phyloP scores from a whole-genome alignment of 2,329 filamentous ascomycete genomes.

The Trichoderma sp. region DNA sequence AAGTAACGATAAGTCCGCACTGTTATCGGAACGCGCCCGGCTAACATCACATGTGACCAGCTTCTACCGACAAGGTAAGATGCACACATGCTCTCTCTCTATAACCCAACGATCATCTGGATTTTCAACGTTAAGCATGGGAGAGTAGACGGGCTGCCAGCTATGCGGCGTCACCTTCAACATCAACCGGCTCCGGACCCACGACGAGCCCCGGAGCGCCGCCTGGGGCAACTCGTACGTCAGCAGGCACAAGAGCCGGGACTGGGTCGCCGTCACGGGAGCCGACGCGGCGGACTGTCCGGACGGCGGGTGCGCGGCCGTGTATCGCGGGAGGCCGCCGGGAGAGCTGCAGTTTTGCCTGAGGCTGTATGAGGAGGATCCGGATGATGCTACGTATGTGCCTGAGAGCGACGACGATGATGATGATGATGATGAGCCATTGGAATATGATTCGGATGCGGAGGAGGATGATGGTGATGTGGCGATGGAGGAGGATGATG shows the following conservation, averaged over 20 bases:
- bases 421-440: neutral
- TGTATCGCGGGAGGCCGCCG: constrained; percentile 15
- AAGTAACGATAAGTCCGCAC: neutral
- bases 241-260: constrained; percentile 10
- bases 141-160: constrained; percentile 32
- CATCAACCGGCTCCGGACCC: constrained; percentile 34
- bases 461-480: constrained; percentile 1
- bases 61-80: constrained; percentile 17
- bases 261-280: constrained; percentile 7
- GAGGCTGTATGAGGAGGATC: constrained; percentile 6
- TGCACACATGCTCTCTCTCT: neutral
- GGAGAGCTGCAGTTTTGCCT: constrained; percentile 9
- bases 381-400: constrained; percentile 18
- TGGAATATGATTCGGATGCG: constrained; percentile 20
- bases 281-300: constrained; percentile 1
- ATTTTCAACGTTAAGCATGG: neutral
- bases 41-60: constrained; percentile 7
- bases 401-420: constrained; percentile 15
- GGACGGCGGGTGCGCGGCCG: constrained; percentile 28
- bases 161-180: constrained; percentile 39
- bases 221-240: constrained; percentile 26
- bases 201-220: constrained; percentile 31
- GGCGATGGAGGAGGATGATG: neutral
- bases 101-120: neutral
- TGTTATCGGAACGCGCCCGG: too few species aligned